Percentiles rank a stretch among this genome's conserved stretches.
Conservation (phyloP, 768 basidiomycete genomes). For the Boletales sp. region DNA sequence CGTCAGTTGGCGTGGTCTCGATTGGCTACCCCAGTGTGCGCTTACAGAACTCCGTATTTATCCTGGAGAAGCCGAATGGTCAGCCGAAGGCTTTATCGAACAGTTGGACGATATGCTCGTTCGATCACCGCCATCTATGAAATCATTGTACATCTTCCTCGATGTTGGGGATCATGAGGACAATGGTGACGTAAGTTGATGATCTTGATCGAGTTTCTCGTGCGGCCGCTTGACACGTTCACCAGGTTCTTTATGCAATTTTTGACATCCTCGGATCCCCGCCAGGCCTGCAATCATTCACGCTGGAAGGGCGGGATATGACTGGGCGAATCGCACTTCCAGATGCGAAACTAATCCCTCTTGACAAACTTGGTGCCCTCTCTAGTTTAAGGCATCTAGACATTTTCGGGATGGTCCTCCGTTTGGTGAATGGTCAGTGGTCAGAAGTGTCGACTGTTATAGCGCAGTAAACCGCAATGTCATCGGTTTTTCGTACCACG, state of each 20-base stretch:
- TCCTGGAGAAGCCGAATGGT: too few relatives aligned
- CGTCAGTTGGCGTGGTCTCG: too few relatives aligned
- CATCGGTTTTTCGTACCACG: too few relatives aligned
- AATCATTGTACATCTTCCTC: background rate
- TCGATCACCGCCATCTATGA: background rate
- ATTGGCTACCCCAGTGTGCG: background rate
- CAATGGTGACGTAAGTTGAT: too few relatives aligned
- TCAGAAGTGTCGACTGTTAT: background rate
- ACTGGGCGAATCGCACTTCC: background rate
- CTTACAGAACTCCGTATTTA: conserved; percentile 2
- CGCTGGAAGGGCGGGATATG: background rate
- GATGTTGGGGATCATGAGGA: too few relatives aligned
- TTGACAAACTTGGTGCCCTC: background rate
- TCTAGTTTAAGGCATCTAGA: conserved; percentile 2
- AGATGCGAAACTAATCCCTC: background rate
- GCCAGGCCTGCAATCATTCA: background rate
- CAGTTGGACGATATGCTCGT: background rate
- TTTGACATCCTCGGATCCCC: background rate
- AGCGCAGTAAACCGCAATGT: too few relatives aligned
- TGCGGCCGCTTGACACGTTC: background rate
- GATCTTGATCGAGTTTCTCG: too few relatives aligned
- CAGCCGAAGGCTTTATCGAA: background rate
- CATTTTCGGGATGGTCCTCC: background rate
- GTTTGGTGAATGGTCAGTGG: conserved; percentile 6
- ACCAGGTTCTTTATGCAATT: background rate